A percentile compares a stretch with the other conserved stretches of the same genome.
Evolutionary conservation across 352 stramenopile species (phyloP).

Genomic region (Phytophthora palmivora): DNA sequence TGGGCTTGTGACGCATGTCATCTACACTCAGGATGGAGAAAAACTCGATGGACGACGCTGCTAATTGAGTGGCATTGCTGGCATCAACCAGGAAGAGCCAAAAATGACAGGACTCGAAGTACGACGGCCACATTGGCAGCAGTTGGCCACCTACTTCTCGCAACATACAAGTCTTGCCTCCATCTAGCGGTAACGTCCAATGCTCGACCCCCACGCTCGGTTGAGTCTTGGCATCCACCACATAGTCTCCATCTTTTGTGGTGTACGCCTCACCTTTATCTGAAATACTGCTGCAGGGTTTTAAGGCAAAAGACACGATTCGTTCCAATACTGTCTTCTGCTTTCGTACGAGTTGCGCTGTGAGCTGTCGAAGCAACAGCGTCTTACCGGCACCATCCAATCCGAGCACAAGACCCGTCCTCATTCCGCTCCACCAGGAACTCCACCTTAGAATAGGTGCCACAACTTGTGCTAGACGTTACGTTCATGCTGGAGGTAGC

Average conservation of each 20-base stretch:
- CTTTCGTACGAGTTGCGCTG: slow-evolving; percentile 47
- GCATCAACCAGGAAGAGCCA: slow-evolving; percentile 79
- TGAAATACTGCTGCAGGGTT: slow-evolving; percentile 15
- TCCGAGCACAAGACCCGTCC: slow-evolving; percentile 64
- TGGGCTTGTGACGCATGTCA: slow-evolving; percentile 63
- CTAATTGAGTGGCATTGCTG: slow-evolving; percentile 58
- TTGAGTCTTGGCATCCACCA: slow-evolving; percentile 51
- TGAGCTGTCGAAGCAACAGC: slow-evolving; percentile 69
- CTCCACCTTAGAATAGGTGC: slow-evolving; percentile 24
- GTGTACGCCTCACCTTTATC: slow-evolving; percentile 15
- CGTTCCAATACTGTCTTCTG: slow-evolving; percentile 51
- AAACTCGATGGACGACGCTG: slow-evolving; percentile 62
- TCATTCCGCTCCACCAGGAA: slow-evolving; percentile 37
- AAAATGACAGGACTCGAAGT: slow-evolving; percentile 70
- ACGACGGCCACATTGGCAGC: slow-evolving; percentile 76
- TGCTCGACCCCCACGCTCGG: slow-evolving; percentile 74
- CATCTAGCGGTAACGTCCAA: slow-evolving; percentile 53
- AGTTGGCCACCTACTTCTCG: slow-evolving; percentile 74
- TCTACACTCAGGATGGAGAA: slow-evolving; percentile 66
- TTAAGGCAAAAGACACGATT: slow-evolving; percentile 39
- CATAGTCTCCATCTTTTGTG: slow-evolving; percentile 21
- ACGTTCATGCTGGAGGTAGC: neutral
- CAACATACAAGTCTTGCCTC: slow-evolving; percentile 42
- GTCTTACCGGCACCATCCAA: slow-evolving; percentile 79
- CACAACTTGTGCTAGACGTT: neutral